A percentile compares a stretch with the other conserved stretches of the same genome.
phyloP scores from a whole-genome alignment of 495 filamentous ascomycete species.

The Filosporella fistucella region DNA sequence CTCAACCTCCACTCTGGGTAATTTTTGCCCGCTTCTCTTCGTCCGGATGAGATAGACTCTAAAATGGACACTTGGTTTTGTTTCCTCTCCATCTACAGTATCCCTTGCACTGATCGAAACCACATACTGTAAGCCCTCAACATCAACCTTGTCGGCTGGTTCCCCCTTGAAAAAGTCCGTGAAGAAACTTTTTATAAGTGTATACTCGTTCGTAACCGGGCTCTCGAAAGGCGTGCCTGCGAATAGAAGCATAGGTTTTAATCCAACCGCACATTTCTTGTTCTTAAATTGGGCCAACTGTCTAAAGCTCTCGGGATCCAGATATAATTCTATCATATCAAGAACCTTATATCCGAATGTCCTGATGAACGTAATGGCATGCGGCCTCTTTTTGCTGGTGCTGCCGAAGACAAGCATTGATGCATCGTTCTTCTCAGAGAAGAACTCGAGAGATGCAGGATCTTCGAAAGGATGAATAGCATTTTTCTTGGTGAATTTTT shows the following conservation, averaged over 20 bases:
- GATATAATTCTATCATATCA: conserved; percentile 86
- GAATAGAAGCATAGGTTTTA: conserved; percentile 86
- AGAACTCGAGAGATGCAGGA: conserved; percentile 79
- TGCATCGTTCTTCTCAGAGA: conserved; percentile 92
- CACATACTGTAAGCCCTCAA: conserved; percentile 88
- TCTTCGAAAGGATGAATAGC: conserved; percentile 92
- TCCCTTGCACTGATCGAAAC: conserved; percentile 78
- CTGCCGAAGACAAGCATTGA: conserved; percentile 73
- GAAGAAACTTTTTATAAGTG: conserved; percentile 79
- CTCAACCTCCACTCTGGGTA: conserved; percentile 88
- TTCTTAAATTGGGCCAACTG: conserved; percentile 74
- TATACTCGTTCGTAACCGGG: conserved; percentile 66
- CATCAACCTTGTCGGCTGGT: conserved; percentile 73
- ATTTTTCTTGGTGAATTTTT: conserved; percentile 96
- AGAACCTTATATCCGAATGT: conserved; percentile 80
- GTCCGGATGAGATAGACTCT: conserved; percentile 81
- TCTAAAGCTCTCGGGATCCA: conserved; percentile 64
- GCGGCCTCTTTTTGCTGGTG: conserved; percentile 88
- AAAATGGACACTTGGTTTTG: conserved; percentile 70
- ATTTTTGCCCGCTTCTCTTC: conserved; percentile 76
- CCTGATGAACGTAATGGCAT: conserved; percentile 77
- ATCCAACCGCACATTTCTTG: conserved; percentile 72
- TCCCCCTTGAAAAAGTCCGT: conserved; percentile 86
- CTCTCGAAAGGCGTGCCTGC: conserved; percentile 81
- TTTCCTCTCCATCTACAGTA: conserved; percentile 40